Conservation (phyloP, 768 basidiomycete genomes). For the Suillus hirtellus region DNA sequence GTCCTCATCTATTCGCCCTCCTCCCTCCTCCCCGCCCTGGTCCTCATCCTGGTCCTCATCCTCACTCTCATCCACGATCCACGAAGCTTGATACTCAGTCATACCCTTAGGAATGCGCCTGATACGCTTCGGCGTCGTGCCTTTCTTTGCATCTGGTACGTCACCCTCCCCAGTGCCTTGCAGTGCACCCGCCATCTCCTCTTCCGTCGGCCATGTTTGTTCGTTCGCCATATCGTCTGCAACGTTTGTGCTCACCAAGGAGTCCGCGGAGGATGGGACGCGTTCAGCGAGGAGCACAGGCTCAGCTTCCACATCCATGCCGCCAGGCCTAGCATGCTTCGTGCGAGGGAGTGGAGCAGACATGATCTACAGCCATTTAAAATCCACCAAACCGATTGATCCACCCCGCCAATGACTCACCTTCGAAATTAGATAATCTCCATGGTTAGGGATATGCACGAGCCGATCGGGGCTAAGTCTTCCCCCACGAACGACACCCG, state of each 20-base stretch:
- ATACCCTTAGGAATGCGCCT: constrained; percentile 91
- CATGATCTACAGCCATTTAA: constrained; percentile 53
- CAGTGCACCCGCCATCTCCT: constrained; percentile 70
- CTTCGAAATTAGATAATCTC: constrained; percentile 84
- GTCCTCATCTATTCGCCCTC: constrained; percentile 45
- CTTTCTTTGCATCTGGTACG: constrained; percentile 64
- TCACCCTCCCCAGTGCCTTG: constrained; percentile 19
- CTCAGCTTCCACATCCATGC: constrained; percentile 64
- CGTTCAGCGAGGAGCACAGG: constrained; percentile 62
- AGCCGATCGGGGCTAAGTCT: constrained; percentile 77
- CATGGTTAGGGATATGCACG: constrained; percentile 83
- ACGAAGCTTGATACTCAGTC: constrained; percentile 95
- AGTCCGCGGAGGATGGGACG: constrained; percentile 68
- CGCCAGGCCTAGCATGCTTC: constrained; percentile 36
- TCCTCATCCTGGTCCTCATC: constrained; percentile 54
- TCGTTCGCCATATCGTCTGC: constrained; percentile 91
- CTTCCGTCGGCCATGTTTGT: constrained; percentile 98
- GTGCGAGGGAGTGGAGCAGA: constrained; percentile 51
- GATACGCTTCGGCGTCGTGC: constrained; percentile 80
- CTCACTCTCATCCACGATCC: constrained; percentile 87
- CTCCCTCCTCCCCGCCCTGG: constrained; percentile 40
- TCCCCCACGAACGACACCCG: constrained; percentile 82
- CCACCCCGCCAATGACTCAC: constrained; percentile 39
- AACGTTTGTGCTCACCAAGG: constrained; percentile 82
- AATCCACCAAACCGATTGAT: background rate